These are phyloP conservation scores for Ophiocordyceps robertsii DNA, from an alignment of 2,329 filamentous ascomycete species.

Conservation along the genomic window DNA sequence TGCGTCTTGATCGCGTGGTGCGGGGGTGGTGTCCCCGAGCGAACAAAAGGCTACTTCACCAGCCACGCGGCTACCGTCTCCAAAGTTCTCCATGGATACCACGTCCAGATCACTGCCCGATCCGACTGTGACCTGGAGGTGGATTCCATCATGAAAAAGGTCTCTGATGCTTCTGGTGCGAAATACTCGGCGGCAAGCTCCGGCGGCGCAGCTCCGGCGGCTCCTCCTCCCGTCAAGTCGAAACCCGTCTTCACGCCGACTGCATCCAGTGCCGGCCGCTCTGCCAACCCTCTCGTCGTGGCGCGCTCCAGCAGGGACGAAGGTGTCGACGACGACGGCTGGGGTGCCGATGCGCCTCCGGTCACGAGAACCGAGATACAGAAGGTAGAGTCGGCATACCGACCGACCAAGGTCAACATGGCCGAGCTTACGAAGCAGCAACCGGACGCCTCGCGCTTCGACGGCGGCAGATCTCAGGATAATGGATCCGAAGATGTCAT, in stretches of 20 bases:
- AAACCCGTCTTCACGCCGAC: conserved; percentile 91
- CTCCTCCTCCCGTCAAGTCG: conserved; percentile 60
- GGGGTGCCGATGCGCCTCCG: conserved; percentile 88
- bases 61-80: conserved; percentile 83
- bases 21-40: conserved; percentile 92
- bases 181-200: conserved; percentile 72
- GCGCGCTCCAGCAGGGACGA: conserved; percentile 47
- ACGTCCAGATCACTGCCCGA: conserved; percentile 92
- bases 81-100: conserved; percentile 90
- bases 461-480: conserved; percentile 28
- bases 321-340: conserved; percentile 71
- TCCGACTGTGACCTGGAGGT: conserved; percentile 81
- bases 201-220: conserved; percentile 35
- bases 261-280: conserved; percentile 27
- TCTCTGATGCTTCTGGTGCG: conserved; percentile 83
- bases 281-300: conserved; percentile 55
- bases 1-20: conserved; percentile 92
- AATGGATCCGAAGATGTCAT: conserved; percentile 51
- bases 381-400: conserved; percentile 85
- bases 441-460: conserved; percentile 50
- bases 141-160: conserved; percentile 81
- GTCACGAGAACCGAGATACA: conserved; percentile 77
- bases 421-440: conserved; percentile 67
- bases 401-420: conserved; percentile 92
- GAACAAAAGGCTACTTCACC: conserved; percentile 97